These are phyloP conservation scores for Ophiostoma montium DNA, from an alignment of 2,329 filamentous ascomycete species.

Conservation along the genomic window DNA sequence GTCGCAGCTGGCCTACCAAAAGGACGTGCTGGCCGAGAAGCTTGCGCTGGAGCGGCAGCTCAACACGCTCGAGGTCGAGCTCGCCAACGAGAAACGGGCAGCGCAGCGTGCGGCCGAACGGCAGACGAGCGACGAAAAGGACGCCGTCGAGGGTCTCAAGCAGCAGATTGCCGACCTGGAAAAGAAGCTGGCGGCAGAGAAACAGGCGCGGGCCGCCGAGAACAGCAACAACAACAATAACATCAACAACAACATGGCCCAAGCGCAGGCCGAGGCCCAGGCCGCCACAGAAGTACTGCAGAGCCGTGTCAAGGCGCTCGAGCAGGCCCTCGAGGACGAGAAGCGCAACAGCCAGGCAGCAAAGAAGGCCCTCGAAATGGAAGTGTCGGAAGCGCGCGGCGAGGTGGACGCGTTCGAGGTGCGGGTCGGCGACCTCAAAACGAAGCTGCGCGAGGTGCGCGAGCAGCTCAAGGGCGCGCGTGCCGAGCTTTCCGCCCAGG, in stretches of 20 bases:
- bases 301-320: slow-evolving; percentile 22
- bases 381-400: slow-evolving; percentile 44
- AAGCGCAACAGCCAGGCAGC: slow-evolving; percentile 32
- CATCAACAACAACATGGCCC: too few species aligned
- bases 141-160: slow-evolving; percentile 17
- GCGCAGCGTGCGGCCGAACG: slow-evolving; percentile 39
- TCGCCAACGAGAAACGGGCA: slow-evolving; percentile 68
- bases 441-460: slow-evolving; percentile 55
- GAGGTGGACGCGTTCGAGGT: slow-evolving; percentile 53
- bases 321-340: slow-evolving; percentile 24
- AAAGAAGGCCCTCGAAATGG: slow-evolving; percentile 34
- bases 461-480: slow-evolving; percentile 54
- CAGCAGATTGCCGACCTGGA: slow-evolving; percentile 20
- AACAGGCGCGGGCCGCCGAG: slow-evolving; percentile 18
- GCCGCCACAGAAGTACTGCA: slow-evolving; percentile 7
- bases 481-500: slow-evolving; percentile 30
- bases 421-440: slow-evolving; percentile 53
- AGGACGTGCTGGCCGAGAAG: slow-evolving; percentile 63
- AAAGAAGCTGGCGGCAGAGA: slow-evolving; percentile 30
- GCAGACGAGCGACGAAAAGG: slow-evolving; percentile 15
- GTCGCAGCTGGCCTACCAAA: slow-evolving; percentile 43
- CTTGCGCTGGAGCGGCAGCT: slow-evolving; percentile 66
- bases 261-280: too few species aligned
- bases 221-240: slow-evolving; percentile 21
- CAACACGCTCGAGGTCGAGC: slow-evolving; percentile 60